phyloP scores from a whole-genome alignment of 116 monocot genomes.

The Trichopus zeylanicus region DNA sequence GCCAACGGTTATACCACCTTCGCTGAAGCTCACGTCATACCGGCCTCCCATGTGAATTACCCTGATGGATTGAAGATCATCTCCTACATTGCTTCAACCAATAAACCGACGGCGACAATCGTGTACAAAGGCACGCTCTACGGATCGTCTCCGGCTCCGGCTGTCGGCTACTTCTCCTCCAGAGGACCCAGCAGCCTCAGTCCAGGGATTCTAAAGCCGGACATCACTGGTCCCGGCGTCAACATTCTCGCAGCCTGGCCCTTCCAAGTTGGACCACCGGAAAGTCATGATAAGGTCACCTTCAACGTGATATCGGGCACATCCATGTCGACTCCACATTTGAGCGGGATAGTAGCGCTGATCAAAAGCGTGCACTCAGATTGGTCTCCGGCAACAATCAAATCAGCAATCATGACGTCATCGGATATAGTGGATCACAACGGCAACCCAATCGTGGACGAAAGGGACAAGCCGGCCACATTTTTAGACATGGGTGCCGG shows the following conservation, averaged over 20 bases:
- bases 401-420: slow-evolving; percentile 1
- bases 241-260: slow-evolving; percentile 1
- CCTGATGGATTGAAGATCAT: slow-evolving; percentile 1
- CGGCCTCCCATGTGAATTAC: neutral
- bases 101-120: neutral
- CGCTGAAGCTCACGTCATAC: neutral
- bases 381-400: neutral
- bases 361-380: neutral
- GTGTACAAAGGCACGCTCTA: neutral
- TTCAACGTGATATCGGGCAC: slow-evolving; percentile 4
- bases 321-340: neutral
- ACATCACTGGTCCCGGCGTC: neutral
- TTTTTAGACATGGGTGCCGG: neutral
- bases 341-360: neutral
- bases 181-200: slow-evolving; percentile 8
- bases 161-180: slow-evolving; percentile 8
- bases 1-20: neutral
- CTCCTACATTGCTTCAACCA: neutral
- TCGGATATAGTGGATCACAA: neutral
- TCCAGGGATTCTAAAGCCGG: slow-evolving; percentile 9
- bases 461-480: neutral
- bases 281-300: neutral
- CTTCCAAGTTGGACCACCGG: neutral
- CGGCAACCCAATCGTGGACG: neutral
- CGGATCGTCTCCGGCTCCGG: neutral